Evolutionary conservation across 2,329 filamentous ascomycete species (phyloP), one percentile per base, ranked within the genome.

Genomic region (Chalara sp.): DNA sequence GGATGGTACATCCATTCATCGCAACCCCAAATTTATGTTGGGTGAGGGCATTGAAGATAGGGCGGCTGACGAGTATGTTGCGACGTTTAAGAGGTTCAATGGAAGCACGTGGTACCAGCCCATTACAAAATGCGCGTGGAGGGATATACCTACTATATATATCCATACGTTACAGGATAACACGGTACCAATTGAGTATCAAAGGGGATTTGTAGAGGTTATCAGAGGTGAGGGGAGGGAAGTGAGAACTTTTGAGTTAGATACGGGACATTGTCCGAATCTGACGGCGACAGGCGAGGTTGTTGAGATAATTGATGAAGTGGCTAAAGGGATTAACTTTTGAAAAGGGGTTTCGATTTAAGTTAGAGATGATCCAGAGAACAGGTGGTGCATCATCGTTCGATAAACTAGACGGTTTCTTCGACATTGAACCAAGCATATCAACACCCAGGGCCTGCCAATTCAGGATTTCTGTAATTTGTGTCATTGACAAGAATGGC

Each of bases 151-250:
- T 2, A 48, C 51, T 2, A 33, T 30, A 6, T 55, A 53, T 44
- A 49, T 55, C n/a, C n/a, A 48, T 42, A 21, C 11, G 2, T 51
- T 42, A 8, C 37, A 10, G 6, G 53, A 53, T 40, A 55, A 53
- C 48, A 53, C 53, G 2, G 46, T 53, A 10, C 53, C 53, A 31
- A 40, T 49, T 10, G 46, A 47, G 5, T 55, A 55, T 32, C 51
- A 55, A 39, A 46, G 48, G 29, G 41, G 40, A 10, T 46, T 55
- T 31, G 50, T 53, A 4, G 42, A 53, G 7, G 41, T 11, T 6
- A 51, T 55, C 48, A 30, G 37, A 21, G 32, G 47, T 6, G 46
- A 29, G 28, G 51, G 53, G 5, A 33, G 45, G 6, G 28, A 39
- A 2, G 51, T 55, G n/a, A 6, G 48, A 7, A 48, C 42, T 7